These are phyloP conservation scores for Lagenidium giganteum DNA, from an alignment of 352 stramenopile genomes.

Conservation along the genomic window DNA sequence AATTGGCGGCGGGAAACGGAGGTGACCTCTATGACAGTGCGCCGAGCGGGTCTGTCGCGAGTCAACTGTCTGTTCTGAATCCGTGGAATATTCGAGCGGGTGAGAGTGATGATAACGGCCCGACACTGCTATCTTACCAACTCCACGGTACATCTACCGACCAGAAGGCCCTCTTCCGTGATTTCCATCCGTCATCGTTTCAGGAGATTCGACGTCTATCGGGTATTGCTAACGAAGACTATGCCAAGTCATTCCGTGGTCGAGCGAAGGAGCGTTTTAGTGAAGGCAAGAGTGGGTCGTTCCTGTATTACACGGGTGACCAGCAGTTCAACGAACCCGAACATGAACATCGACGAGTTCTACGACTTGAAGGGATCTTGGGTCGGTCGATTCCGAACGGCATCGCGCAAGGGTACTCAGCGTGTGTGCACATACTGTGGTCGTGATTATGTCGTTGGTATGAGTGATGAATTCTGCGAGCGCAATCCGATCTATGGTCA, in stretches of 20 bases:
- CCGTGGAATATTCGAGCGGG: constrained; percentile 55
- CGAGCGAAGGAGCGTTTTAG: constrained; percentile 85
- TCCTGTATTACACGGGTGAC: constrained; percentile 88
- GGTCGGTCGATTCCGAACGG: constrained; percentile 71
- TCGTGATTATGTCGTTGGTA: constrained; percentile 82
- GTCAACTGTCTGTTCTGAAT: constrained; percentile 56
- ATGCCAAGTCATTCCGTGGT: constrained; percentile 72
- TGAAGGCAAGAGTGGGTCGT: constrained; percentile 86
- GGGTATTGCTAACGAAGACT: constrained; percentile 67
- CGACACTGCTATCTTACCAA: constrained; percentile 65
- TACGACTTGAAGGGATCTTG: constrained; percentile 90
- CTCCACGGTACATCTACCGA: constrained; percentile 54
- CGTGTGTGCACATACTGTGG: constrained; percentile 86
- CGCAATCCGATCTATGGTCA: constrained; percentile 54
- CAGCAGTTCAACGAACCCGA: constrained; percentile 86
- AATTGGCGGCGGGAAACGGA: constrained; percentile 9
- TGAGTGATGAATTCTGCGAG: constrained; percentile 73
- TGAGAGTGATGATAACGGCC: constrained; percentile 17
- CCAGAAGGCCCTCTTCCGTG: constrained; percentile 72
- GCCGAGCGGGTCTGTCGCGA: too few species aligned
- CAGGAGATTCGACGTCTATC: constrained; percentile 77
- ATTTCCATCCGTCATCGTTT: constrained; percentile 80
- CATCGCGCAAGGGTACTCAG: constrained; percentile 61
- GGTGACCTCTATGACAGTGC: too few species aligned
- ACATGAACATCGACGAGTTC: constrained; percentile 81